Evolutionary conservation across 768 basidiomycete genomes (phyloP), one percentile per base, ranked within the genome.

Genomic region (Boletus eberwhitei): DNA sequence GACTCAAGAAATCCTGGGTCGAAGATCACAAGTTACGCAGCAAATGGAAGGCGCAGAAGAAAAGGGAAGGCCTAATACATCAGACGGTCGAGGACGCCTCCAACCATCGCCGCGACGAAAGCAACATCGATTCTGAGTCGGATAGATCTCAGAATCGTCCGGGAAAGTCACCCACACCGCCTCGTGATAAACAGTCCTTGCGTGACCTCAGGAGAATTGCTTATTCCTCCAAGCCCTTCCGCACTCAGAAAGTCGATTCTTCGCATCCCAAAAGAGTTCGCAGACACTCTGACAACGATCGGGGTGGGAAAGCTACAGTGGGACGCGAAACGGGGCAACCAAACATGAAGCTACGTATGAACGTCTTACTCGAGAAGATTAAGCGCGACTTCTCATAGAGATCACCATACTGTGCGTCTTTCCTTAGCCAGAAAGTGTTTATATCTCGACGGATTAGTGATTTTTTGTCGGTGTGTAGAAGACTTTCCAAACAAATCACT

Each of bases 311-410:
- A 62, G 65, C 55, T 59, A 69, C 54, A 22, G 34, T 17, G 21
- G 57, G 63, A n/a, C 59, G 59, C 13, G 69, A 66, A 13, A 60
- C 69, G 29, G 74, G 81, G 5, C 83, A 85, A 62, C 84, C 84
- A n/a, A 77, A 82, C 65, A 94, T 96, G 93, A 88, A 87, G 64
- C 71, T 88, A 46, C 85, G 92, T 47, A 95, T 96, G 91, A 83
- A 84, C 57, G 85, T 82, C 29, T 78, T 96, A 78, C 79, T 96
- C 54, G 90, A 92, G 69, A 86, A 87, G 72, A 93, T 96, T 60
- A 88, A 90, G 69, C 80, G 79, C 45, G 79, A 86, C 62, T 67
- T 72, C 37, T 64, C 72, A 50, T 83, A 67, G 68, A 43, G 34
- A 53, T 51, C 36, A 12, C 31, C 9, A 22, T 50, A 22, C 19